These are phyloP conservation scores for Mycena galopus DNA, from an alignment of 768 basidiomycete genomes.

Conservation along the genomic window DNA sequence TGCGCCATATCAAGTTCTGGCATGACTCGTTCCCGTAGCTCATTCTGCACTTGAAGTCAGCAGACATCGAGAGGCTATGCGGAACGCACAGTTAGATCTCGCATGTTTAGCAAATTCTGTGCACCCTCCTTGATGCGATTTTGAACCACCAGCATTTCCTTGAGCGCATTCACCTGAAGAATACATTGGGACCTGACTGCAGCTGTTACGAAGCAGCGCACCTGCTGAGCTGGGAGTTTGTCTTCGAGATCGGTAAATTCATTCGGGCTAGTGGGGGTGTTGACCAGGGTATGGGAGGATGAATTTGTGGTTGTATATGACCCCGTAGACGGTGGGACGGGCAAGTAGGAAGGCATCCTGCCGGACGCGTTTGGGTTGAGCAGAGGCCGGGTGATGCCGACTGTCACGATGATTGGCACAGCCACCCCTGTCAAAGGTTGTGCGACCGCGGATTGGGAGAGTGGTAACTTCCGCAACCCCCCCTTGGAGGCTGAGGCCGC, in stretches of 20 bases:
- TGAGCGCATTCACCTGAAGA: slow-evolving; percentile 74
- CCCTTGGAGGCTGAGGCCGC: too few species aligned
- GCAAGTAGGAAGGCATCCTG: slow-evolving; percentile 39
- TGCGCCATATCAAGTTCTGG: slow-evolving; percentile 83
- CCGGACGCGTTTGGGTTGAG: neutral
- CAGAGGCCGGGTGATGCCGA: too few species aligned
- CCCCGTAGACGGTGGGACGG: slow-evolving; percentile 27
- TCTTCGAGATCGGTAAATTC: slow-evolving; percentile 60
- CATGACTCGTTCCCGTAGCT: slow-evolving; percentile 79
- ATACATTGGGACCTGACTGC: neutral
- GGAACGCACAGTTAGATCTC: slow-evolving; percentile 33
- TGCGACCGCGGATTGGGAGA: too few species aligned
- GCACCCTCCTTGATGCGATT: slow-evolving; percentile 92
- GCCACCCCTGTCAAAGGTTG: too few species aligned
- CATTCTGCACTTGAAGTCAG: slow-evolving; percentile 55
- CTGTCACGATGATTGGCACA: too few species aligned
- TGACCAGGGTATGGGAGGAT: slow-evolving; percentile 35
- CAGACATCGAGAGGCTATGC: slow-evolving; percentile 16
- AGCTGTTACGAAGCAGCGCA: slow-evolving; percentile 22
- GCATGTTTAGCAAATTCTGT: slow-evolving; percentile 86
- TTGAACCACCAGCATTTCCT: slow-evolving; percentile 78
- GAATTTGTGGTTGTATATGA: slow-evolving; percentile 28
- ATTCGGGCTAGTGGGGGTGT: slow-evolving; percentile 34
- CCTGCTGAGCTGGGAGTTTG: slow-evolving; percentile 60
- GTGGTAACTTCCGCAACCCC: too few species aligned